Evolutionary conservation across 345 rosid species (phyloP), one percentile per base, ranked within the genome.

Genomic region (Arabidopsis suecica): DNA sequence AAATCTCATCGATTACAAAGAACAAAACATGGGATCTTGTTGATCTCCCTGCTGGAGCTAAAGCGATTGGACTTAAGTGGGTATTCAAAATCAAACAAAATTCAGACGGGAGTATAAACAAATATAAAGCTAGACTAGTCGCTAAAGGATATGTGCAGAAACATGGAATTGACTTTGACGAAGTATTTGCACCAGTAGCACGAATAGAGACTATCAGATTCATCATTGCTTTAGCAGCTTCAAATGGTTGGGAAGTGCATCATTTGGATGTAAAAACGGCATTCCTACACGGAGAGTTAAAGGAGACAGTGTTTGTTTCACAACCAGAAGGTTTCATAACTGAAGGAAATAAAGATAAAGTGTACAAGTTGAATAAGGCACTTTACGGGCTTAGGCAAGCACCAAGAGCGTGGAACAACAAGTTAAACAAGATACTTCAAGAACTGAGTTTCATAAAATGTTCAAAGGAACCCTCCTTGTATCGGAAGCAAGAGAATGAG

Each of bases 221-320:
- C 0, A 1, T 34, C 0, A 2, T 58, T 0, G 1, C 0, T 9
- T 1, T 36, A 0, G 63, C 44, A 1, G 28, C 63, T 0, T 36
- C 45, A 0, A 9, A 37, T 0, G 30, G 14, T 1, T 37, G 45
- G 45, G 30, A 59, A 0, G 10, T 59, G 5, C 64, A 59, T 1
- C 45, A 59, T 10, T 28, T 59, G 0, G 64, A 59, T 3, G 64
- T 59, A 0, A 59, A 59, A 0, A 59, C 64, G 0, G 5, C 30
- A 0, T 59, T 59, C 3, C 1, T 59, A 0, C 30, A 59, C 9
- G 44, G 28, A 0, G 45, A 59, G 1, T 1, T 59, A 2, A 36
- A 18, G 0, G 30, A 59, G 3, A 6, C 0, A 0, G 64, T 59
- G 0, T 36, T 36, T 9, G 25, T 57, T 0, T 0, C 41, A 0